A percentile compares a stretch with the other conserved stretches of the same genome.
Evolutionary conservation across 441 rosid species (phyloP).

Genomic region (Eruca vesicaria): DNA sequence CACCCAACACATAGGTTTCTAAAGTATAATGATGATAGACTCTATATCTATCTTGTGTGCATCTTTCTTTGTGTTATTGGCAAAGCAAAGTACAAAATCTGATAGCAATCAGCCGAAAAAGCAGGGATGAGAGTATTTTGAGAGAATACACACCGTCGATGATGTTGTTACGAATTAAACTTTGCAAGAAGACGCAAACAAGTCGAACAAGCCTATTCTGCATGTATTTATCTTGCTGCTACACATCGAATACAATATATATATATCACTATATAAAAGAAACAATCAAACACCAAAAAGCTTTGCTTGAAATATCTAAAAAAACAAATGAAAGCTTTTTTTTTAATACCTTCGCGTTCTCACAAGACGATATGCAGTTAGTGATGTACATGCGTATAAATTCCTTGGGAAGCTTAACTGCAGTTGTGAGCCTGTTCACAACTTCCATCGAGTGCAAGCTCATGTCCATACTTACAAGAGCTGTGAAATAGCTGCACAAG

Average conservation of each 20-base stretch:
- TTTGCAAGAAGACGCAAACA: conserved; percentile 95
- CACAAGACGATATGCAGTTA: conserved; percentile 92
- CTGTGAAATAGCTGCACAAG: conserved; percentile 72
- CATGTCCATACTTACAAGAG: conserved; percentile 95
- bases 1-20: background rate
- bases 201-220: conserved; percentile 98
- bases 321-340: conserved; percentile 11
- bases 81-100: conserved; percentile 6
- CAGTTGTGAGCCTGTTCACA: conserved; percentile 94
- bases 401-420: conserved; percentile 91
- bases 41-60: background rate
- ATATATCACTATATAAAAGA: conserved; percentile 6
- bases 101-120: background rate
- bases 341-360: conserved; percentile 77
- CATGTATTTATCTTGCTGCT: conserved; percentile 95
- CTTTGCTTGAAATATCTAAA: no score
- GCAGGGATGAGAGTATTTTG: background rate
- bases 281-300: background rate
- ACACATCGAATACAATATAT: conserved; percentile 23
- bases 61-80: background rate
- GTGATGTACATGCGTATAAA: conserved; percentile 90
- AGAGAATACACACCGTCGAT: conserved; percentile 67
- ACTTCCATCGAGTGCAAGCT: conserved; percentile 99
- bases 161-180: conserved; percentile 84
- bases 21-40: background rate